Percentiles rank a stretch among this genome's conserved stretches.
phyloP scores from a whole-genome alignment of 208 protist species.

The Porcisia hertigi region DNA sequence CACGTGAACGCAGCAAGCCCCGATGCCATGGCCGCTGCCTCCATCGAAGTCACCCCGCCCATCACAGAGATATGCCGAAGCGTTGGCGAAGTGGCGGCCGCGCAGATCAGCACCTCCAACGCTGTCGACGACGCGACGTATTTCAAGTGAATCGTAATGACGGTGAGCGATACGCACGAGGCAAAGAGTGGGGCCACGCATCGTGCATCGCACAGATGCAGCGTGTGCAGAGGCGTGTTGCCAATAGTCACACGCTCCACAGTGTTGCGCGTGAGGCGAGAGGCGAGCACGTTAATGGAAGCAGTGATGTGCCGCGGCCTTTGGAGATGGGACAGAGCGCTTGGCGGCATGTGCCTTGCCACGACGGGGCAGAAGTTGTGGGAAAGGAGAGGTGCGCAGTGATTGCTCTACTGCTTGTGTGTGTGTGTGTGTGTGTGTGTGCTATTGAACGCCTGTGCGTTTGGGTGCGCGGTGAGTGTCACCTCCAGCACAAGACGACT shows the following conservation, averaged over 20 bases:
- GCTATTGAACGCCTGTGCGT: not conserved
- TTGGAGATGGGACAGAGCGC: not conserved
- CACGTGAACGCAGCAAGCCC: conserved; percentile 47
- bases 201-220: conserved; percentile 44
- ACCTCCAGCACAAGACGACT: not conserved
- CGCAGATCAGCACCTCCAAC: conserved; percentile 47
- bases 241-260: conserved; percentile 48
- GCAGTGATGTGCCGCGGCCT: conserved; percentile 13
- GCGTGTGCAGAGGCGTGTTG: conserved; percentile 46
- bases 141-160: conserved; percentile 50
- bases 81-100: conserved; percentile 38
- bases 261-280: conserved; percentile 32
- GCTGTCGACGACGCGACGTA: conserved; percentile 47
- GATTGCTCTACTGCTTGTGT: not conserved
- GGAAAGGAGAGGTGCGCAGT: not conserved
- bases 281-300: conserved; percentile 20
- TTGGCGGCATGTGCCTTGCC: not conserved
- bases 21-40: conserved; percentile 47
- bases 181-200: conserved; percentile 44
- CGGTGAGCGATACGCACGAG: conserved; percentile 38
- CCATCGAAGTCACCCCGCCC: conserved; percentile 47
- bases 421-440: not conserved
- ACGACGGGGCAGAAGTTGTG: not conserved
- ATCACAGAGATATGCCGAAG: conserved; percentile 46
- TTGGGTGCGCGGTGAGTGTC: not conserved